Evolutionary conservation across 2,329 filamentous ascomycete genomes (phyloP), one percentile per base, ranked within the genome.

Genomic region (Thelonectria blattea): DNA sequence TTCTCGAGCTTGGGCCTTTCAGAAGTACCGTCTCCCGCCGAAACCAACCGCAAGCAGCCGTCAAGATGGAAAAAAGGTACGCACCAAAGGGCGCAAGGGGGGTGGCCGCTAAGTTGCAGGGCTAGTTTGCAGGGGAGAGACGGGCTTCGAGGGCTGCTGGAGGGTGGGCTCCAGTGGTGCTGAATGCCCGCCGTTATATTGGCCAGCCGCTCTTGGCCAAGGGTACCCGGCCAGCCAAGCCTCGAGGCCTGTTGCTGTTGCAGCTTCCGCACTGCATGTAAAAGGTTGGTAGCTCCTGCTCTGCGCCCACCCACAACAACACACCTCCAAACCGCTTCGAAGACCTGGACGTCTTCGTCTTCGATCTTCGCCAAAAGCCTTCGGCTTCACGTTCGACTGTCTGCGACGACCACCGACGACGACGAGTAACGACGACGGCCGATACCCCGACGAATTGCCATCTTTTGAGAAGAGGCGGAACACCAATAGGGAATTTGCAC

Each of bases 281-380:
- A 56, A 60, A 60, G 58, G 52, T 56, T 48, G 58, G 52, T 56
- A 56, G 58, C 52, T 60, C 52, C 58, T 60, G 52, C 52, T 32
- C 18, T 43, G 58, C 52, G 43, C 52, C 58, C 52, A 45, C 52
- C 45, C 52, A 52, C 52, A 41, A 34, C 42, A 48, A 56, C 58
- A 42, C 52, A 60, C 47, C 42, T 56, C 54, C 57, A 37, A 14
- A 37, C 34, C 11, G 34, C 34, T 37, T 11, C 34, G 34, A 37
- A 37, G 34, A 47, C 22, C 18, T 32, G 20, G 39, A 52, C 32
- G n/a, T 43, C 27, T 37, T 45, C 15, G 42, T 24, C 37, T 42
- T 22, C 22, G 22, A 24, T 24, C 37, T 42, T 17, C 41, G 32
- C 50, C 43, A 43, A 41, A n/a, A 30, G 27, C 27, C 5, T 7